Evolutionary conservation across 768 basidiomycete genomes (phyloP).

Genomic region (Brasilioporus rufonigricans): DNA sequence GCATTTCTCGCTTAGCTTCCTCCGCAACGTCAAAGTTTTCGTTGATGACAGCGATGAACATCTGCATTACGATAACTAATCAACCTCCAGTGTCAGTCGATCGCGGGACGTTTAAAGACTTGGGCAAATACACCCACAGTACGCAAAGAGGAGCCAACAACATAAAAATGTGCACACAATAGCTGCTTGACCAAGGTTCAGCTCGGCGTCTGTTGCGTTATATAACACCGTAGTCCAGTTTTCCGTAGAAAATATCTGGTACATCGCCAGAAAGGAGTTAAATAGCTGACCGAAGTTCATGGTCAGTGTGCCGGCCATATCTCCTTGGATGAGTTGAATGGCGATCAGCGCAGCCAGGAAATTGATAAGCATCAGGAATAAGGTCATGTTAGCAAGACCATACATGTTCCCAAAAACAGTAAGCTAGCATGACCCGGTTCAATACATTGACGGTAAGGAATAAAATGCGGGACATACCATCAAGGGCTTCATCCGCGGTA

Average conservation of each 20-base stretch:
- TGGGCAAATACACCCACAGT: slow-evolving; percentile 55
- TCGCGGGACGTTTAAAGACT: neutral
- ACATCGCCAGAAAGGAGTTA: slow-evolving; percentile 83
- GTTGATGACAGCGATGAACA: slow-evolving; percentile 97
- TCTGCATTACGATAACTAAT: slow-evolving; percentile 84
- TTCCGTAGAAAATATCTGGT: slow-evolving; percentile 89
- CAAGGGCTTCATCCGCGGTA: slow-evolving; percentile 87
- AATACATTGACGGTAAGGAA: slow-evolving; percentile 4
- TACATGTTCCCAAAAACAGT: slow-evolving; percentile 91
- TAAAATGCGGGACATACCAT: slow-evolving; percentile 48
- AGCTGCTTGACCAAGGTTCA: slow-evolving; percentile 62
- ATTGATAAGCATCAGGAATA: slow-evolving; percentile 88
- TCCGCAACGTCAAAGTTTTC: slow-evolving; percentile 95
- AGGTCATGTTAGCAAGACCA: slow-evolving; percentile 86
- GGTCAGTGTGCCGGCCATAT: slow-evolving; percentile 48
- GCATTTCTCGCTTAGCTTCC: slow-evolving; percentile 80
- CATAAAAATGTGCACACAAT: slow-evolving; percentile 71
- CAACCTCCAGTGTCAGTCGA: slow-evolving; percentile 5
- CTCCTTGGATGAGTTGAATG: slow-evolving; percentile 84
- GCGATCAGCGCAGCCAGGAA: slow-evolving; percentile 80
- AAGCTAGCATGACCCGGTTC: slow-evolving; percentile 43
- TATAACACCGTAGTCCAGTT: slow-evolving; percentile 88
- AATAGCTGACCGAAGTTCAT: slow-evolving; percentile 83
- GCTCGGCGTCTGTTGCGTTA: slow-evolving; percentile 57
- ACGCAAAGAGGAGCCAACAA: slow-evolving; percentile 88